A percentile compares a stretch with the other conserved stretches of the same genome.
Conservation (phyloP, 345 rosid species). For the Reutealis trisperma region DNA sequence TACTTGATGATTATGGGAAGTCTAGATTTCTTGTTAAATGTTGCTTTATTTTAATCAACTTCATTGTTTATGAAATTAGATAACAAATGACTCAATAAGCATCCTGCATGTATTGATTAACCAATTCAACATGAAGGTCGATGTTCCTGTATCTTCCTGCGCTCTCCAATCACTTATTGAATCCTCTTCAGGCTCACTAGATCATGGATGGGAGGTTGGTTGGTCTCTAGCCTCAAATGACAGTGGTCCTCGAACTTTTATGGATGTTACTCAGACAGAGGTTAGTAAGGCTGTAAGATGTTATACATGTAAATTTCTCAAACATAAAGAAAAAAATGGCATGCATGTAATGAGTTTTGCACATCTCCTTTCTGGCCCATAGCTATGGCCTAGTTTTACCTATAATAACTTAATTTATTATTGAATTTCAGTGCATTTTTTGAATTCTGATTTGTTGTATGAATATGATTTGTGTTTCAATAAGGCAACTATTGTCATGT, state of each 20-base stretch:
- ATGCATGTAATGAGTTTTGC: not conserved
- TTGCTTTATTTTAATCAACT: not conserved
- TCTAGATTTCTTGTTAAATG: not conserved
- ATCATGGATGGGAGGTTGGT: constrained; percentile 90
- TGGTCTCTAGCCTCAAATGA: constrained; percentile 77
- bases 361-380: not conserved
- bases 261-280: constrained; percentile 37
- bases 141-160: constrained; percentile 67
- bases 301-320: not conserved
- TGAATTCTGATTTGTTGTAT: not conserved
- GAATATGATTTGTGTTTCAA: not conserved
- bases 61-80: not conserved
- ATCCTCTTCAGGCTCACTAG: constrained; percentile 63
- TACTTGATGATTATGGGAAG: not conserved
- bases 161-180: constrained; percentile 76
- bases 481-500: not conserved
- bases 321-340: not conserved
- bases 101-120: constrained; percentile 24
- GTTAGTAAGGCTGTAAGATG: constrained; percentile 18
- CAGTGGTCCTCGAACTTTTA: constrained; percentile 40
- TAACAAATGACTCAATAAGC: not conserved
- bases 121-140: constrained; percentile 59
- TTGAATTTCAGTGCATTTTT: not conserved
- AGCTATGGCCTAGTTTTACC: not conserved
- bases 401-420: not conserved